Conservation (phyloP, 371 early-diverging fungal species). For the Mucor irregularis region DNA sequence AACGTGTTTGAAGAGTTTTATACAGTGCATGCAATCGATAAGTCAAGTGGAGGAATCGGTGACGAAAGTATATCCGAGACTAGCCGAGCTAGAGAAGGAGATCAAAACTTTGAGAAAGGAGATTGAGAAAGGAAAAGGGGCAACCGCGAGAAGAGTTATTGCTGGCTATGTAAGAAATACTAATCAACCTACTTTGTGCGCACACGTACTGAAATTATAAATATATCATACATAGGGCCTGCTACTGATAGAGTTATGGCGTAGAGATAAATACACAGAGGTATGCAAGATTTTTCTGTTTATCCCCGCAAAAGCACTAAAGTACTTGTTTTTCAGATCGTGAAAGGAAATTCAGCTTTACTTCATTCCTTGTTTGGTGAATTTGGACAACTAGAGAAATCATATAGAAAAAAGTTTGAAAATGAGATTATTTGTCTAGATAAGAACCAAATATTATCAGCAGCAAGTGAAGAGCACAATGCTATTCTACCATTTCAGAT, state of each 20-base stretch:
- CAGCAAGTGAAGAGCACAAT: background rate
- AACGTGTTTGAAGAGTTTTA: background rate
- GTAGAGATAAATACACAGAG: slow-evolving; percentile 22
- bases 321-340: background rate
- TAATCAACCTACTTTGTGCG: background rate
- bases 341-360: slow-evolving; percentile 1
- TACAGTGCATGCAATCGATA: slow-evolving; percentile 17
- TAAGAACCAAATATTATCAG: background rate
- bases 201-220: too few species aligned
- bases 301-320: background rate
- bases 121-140: slow-evolving; percentile 10
- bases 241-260: slow-evolving; percentile 22
- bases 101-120: slow-evolving; percentile 6
- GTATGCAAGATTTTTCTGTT: slow-evolving; percentile 1
- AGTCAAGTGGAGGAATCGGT: slow-evolving; percentile 24
- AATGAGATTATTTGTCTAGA: slow-evolving; percentile 8
- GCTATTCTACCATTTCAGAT: background rate
- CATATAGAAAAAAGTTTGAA: slow-evolving; percentile 10
- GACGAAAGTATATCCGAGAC: slow-evolving; percentile 9
- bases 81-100: slow-evolving; percentile 16
- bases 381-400: slow-evolving; percentile 14
- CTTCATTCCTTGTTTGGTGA: slow-evolving; percentile 9
- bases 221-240: slow-evolving; percentile 12
- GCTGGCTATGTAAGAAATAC: slow-evolving; percentile 14
- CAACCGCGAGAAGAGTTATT: slow-evolving; percentile 5